A percentile compares a stretch with the other conserved stretches of the same genome.
Conservation (phyloP, 345 rosid genomes). For the Pseudoturritis turrita region DNA sequence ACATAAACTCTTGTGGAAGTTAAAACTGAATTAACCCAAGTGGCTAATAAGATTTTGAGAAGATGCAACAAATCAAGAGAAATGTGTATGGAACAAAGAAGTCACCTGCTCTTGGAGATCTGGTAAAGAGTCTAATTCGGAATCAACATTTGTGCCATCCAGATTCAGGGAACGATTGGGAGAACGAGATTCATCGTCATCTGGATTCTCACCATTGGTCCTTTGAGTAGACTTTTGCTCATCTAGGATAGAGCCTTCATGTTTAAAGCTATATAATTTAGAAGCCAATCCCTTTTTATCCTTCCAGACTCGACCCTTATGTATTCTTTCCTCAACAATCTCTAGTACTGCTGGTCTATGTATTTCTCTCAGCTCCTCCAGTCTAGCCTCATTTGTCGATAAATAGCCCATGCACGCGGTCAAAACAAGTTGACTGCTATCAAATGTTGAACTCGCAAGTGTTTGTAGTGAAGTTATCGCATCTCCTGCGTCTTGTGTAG, state of each 20-base stretch:
- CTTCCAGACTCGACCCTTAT: constrained; percentile 55
- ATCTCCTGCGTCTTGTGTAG: constrained; percentile 91
- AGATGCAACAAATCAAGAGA: background rate
- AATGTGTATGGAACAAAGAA: constrained; percentile 9
- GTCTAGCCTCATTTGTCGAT: constrained; percentile 65
- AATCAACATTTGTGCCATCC: constrained; percentile 37
- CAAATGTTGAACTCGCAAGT: constrained; percentile 91
- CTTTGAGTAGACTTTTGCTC: constrained; percentile 38
- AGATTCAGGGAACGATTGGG: constrained; percentile 37
- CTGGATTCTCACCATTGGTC: constrained; percentile 18
- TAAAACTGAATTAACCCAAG: no score
- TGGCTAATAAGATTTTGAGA: no score
- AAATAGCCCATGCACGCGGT: constrained; percentile 87
- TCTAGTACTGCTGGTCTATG: constrained; percentile 66
- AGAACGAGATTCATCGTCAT: constrained; percentile 31
- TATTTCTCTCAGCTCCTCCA: constrained; percentile 67
- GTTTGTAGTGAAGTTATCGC: constrained; percentile 82
- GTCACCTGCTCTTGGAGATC: constrained; percentile 90
- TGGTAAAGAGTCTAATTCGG: constrained; percentile 55
- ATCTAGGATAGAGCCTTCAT: constrained; percentile 39
- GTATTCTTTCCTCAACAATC: constrained; percentile 64
- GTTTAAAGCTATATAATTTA: constrained; percentile 82
- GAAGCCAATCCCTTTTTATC: constrained; percentile 83
- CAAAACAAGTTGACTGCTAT: constrained; percentile 91
- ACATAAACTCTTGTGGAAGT: background rate